Conservation (phyloP, 208 protist genomes). For the Acanthamoeba sp. region DNA sequence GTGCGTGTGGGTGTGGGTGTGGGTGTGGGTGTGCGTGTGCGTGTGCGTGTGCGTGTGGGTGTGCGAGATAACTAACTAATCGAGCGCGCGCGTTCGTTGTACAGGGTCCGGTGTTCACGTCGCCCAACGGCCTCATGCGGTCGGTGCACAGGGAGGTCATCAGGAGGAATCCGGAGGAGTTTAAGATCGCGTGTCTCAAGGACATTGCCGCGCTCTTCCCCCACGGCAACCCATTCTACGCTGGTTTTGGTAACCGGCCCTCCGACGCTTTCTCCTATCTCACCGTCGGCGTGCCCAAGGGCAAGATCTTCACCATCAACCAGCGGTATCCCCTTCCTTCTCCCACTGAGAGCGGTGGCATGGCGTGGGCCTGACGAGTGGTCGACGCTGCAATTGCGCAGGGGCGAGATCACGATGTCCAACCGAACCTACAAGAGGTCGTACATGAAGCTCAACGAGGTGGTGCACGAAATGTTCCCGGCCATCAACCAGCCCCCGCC, state of each 20-base stretch:
- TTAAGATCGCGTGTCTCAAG: constrained; percentile 88
- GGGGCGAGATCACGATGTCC: constrained; percentile 42
- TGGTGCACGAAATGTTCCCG: constrained; percentile 75
- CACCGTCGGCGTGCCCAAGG: constrained; percentile 86
- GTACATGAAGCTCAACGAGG: constrained; percentile 75
- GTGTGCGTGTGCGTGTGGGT: no score
- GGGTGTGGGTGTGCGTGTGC: no score
- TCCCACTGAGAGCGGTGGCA: no score
- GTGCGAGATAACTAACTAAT: background rate
- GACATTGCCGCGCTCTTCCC: constrained; percentile 87
- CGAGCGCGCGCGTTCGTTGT: background rate
- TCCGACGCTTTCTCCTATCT: constrained; percentile 88
- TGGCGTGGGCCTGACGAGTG: background rate
- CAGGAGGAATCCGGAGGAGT: constrained; percentile 88
- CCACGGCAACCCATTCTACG: constrained; percentile 84
- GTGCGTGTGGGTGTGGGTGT: no score
- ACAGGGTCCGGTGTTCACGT: constrained; percentile 87
- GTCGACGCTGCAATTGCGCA: no score
- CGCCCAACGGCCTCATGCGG: constrained; percentile 87
- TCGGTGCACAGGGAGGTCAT: constrained; percentile 85
- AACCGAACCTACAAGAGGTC: constrained; percentile 59
- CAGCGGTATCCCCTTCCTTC: constrained; percentile 37
- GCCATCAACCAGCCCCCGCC: constrained; percentile 39
- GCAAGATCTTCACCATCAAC: constrained; percentile 91
- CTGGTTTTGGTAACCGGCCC: constrained; percentile 89